Conservation (phyloP, 176 grass and related monocot genomes). For the Otatea glauca region DNA sequence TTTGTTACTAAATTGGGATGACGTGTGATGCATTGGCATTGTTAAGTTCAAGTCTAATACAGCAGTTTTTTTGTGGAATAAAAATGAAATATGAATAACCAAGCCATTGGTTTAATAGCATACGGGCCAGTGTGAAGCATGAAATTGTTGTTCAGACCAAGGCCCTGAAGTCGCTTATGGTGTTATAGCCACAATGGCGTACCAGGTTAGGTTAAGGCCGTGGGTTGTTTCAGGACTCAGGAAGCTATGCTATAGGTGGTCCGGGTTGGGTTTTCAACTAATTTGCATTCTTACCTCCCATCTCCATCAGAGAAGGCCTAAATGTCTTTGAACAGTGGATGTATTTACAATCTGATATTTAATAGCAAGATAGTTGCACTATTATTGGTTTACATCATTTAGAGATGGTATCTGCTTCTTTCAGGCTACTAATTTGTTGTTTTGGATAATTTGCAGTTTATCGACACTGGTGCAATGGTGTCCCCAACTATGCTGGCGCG, state of each 20-base stretch:
- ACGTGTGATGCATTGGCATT: neutral
- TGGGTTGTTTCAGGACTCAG: neutral
- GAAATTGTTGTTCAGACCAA: neutral
- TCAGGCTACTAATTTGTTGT: neutral
- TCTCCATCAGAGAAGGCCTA: neutral
- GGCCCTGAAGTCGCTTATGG: neutral
- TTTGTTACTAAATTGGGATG: constrained; percentile 23
- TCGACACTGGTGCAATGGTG: constrained; percentile 59
- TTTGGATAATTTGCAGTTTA: constrained; percentile 60
- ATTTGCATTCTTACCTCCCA: neutral
- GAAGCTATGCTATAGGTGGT: neutral
- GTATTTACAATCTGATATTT: neutral
- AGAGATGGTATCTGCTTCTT: neutral
- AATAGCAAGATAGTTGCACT: neutral
- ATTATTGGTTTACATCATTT: neutral
- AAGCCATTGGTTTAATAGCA: neutral
- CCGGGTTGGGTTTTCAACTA: neutral
- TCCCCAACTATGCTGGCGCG: constrained; percentile 72
- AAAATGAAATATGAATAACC: neutral
- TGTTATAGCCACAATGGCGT: neutral
- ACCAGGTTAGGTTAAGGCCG: neutral
- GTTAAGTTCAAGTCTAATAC: neutral
- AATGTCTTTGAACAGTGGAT: neutral
- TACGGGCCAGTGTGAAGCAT: neutral
- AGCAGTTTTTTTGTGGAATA: neutral